Evolutionary conservation across 257 asterid genomes (phyloP).

Genomic region (Nicotiana paniculata): DNA sequence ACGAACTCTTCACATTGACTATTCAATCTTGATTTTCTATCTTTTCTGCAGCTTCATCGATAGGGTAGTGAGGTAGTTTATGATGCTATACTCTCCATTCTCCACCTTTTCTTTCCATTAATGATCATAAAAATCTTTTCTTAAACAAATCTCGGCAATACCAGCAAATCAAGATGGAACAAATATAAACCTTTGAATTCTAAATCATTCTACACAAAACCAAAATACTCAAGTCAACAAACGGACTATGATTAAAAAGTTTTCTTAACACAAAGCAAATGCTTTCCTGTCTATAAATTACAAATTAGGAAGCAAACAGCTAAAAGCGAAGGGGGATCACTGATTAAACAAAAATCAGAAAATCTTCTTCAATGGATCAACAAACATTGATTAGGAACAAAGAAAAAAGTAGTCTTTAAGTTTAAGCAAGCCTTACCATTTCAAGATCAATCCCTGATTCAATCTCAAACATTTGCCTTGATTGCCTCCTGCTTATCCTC

Average conservation of each 20-base stretch:
- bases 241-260: background rate
- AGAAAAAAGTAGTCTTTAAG: too few relatives aligned
- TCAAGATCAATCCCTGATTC: conserved; percentile 72
- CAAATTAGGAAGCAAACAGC: background rate
- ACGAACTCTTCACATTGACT: background rate
- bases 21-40: background rate
- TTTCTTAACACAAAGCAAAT: background rate
- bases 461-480: conserved; percentile 62
- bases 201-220: background rate
- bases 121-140: background rate
- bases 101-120: background rate
- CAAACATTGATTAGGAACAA: background rate
- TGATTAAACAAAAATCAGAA: background rate
- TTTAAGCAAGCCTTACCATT: conserved; percentile 40
- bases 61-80: background rate
- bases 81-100: background rate
- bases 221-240: background rate
- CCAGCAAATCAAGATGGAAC: background rate
- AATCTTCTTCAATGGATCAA: background rate
- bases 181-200: background rate
- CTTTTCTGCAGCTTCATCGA: background rate
- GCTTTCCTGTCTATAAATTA: background rate
- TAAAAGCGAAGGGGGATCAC: background rate
- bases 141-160: background rate
- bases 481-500: conserved; percentile 61